These are phyloP conservation scores for Septoria linicola DNA, from an alignment of 2,329 filamentous ascomycete species.

Conservation along the genomic window DNA sequence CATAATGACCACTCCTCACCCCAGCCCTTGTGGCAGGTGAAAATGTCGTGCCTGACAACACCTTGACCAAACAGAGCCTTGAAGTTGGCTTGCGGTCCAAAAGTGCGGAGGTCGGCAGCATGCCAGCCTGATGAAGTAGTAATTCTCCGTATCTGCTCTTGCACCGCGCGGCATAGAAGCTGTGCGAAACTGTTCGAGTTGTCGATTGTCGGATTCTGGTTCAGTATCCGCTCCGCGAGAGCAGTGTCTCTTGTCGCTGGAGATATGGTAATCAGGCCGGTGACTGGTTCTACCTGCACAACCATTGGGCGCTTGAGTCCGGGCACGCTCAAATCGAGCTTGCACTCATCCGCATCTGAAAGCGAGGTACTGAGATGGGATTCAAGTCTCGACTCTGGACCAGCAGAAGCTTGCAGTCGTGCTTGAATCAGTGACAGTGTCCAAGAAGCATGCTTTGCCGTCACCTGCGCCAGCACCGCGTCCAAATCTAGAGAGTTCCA, in stretches of 20 bases:
- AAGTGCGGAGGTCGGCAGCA: conserved; percentile 44
- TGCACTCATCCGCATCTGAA: conserved; percentile 65
- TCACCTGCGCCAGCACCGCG: conserved; percentile 67
- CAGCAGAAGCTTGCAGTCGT: conserved; percentile 52
- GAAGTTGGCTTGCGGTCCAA: conserved; percentile 50
- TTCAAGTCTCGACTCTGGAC: conserved; percentile 16
- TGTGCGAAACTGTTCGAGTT: conserved; percentile 11
- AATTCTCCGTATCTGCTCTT: conserved; percentile 61
- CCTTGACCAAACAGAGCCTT: conserved; percentile 63
- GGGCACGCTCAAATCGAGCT: conserved; percentile 68
- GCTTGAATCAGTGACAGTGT: conserved; percentile 67
- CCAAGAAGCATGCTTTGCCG: conserved; percentile 71
- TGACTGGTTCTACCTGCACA: conserved; percentile 72
- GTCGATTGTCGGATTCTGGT: conserved; percentile 52
- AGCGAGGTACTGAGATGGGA: conserved; percentile 55
- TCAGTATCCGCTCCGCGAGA: conserved; percentile 64
- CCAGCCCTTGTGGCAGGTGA: conserved; percentile 69
- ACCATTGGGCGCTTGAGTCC: conserved; percentile 56
- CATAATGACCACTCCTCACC: conserved; percentile 67
- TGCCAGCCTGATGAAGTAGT: conserved; percentile 67
- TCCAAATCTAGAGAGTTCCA: conserved; percentile 69
- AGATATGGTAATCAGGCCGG: conserved; percentile 70
- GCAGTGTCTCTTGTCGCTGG: conserved; percentile 49
- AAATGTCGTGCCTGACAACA: conserved; percentile 64
- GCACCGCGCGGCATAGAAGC: conserved; percentile 38